phyloP scores from a whole-genome alignment of 495 filamentous ascomycete genomes.

The Podospora bellae-mahoneyi region DNA sequence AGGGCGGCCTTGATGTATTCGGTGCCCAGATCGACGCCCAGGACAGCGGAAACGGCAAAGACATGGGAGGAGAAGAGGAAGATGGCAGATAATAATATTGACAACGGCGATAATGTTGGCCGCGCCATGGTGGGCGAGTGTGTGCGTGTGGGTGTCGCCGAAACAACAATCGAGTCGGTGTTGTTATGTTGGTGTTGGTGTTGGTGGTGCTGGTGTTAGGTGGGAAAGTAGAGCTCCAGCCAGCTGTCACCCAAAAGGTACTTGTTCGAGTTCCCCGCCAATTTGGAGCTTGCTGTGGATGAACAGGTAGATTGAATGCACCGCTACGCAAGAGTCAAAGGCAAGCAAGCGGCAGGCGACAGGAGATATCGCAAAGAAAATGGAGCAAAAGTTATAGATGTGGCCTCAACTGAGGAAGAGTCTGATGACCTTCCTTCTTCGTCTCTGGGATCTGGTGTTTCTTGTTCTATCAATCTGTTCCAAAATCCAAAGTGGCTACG shows the following conservation, averaged over 20 bases:
- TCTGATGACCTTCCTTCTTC: background rate
- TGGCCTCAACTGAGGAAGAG: background rate
- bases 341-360: background rate
- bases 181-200: conserved; percentile 2
- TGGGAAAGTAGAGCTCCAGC: conserved; percentile 1
- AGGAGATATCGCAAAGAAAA: background rate
- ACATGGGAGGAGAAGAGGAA: conserved; percentile 50
- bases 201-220: background rate
- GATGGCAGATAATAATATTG: conserved; percentile 44
- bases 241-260: conserved; percentile 3
- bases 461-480: conserved; percentile 4
- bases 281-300: background rate
- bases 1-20: conserved; percentile 96
- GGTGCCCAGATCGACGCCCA: conserved; percentile 92
- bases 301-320: conserved; percentile 5
- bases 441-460: background rate
- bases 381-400: background rate
- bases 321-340: conserved; percentile 18
- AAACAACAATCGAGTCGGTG: conserved; percentile 7
- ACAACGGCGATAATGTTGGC: conserved; percentile 40
- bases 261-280: background rate
- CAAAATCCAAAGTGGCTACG: conserved; percentile 18
- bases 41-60: conserved; percentile 63
- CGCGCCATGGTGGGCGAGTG: conserved; percentile 42
- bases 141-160: conserved; percentile 15